Percentiles rank a stretch among this genome's conserved stretches.
phyloP scores from a whole-genome alignment of 163 green algal species.

The Chloromonas sp. region DNA sequence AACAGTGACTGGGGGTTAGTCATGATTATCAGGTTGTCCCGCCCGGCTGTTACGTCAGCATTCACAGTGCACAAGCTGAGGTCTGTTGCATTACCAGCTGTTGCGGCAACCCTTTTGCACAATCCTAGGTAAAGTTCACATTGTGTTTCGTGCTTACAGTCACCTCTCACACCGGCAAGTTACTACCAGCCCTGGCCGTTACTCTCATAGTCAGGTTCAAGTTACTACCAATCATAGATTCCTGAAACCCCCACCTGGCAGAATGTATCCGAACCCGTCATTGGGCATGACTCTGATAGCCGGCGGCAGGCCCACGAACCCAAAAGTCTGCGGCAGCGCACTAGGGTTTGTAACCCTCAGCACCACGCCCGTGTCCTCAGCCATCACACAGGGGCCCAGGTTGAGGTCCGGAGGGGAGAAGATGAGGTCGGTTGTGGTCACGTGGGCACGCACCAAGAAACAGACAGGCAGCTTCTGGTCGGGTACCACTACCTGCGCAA shows the following conservation, averaged over 20 bases:
- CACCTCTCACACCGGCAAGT: no score
- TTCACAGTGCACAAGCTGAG: no score
- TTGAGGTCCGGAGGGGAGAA: constrained; percentile 47
- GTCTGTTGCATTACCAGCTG: no score
- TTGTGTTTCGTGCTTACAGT: no score
- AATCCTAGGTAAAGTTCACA: no score
- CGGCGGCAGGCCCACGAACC: constrained; percentile 36
- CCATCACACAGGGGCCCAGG: constrained; percentile 37
- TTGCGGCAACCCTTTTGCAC: no score
- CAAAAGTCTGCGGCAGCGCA: constrained; percentile 49
- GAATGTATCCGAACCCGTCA: constrained; percentile 48
- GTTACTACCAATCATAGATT: no score
- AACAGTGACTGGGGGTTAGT: no score
- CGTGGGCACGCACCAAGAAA: constrained; percentile 43
- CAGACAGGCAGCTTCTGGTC: constrained; percentile 45
- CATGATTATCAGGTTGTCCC: no score
- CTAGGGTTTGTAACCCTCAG: constrained; percentile 53
- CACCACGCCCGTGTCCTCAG: constrained; percentile 18
- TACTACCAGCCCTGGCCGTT: no score
- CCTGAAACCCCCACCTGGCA: constrained; percentile 20
- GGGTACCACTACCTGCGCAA: constrained; percentile 17
- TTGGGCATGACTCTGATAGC: constrained; percentile 44
- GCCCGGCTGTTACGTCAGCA: no score
- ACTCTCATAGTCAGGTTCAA: no score
- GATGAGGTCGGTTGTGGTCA: constrained; percentile 47